A percentile compares a stretch with the other conserved stretches of the same genome.
These are phyloP conservation scores for Tanacetum coccineum DNA, from an alignment of 129 eudicot species.

Conservation along the genomic window DNA sequence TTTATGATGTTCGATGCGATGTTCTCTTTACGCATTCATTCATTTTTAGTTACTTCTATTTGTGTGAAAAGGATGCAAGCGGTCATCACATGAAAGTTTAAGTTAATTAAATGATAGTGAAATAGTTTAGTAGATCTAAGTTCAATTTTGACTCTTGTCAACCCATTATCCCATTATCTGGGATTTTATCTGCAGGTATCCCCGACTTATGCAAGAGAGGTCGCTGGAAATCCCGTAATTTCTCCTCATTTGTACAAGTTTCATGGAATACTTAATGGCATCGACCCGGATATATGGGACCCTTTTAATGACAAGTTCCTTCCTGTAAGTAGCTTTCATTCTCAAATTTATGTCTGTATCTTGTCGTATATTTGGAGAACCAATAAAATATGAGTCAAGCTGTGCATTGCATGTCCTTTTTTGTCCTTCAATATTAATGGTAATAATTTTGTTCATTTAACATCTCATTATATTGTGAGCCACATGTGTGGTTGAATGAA, in stretches of 20 bases:
- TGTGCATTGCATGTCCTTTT: background rate
- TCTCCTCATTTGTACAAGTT: slow-evolving; percentile 89
- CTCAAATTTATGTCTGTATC: background rate
- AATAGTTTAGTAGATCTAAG: background rate
- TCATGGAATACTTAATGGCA: slow-evolving; percentile 95
- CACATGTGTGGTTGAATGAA: too few species aligned
- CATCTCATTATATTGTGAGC: too few species aligned
- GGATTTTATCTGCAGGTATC: slow-evolving; percentile 62
- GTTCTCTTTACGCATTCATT: slow-evolving; percentile 3
- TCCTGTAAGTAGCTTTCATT: slow-evolving; percentile 64
- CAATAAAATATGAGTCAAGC: background rate
- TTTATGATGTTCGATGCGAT: slow-evolving; percentile 1
- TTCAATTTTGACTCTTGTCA: background rate
- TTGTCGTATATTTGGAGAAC: slow-evolving; percentile 5
- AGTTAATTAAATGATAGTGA: background rate
- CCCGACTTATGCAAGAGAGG: slow-evolving; percentile 87
- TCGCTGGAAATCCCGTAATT: slow-evolving; percentile 67
- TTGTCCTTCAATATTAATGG: too few species aligned
- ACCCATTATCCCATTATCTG: background rate
- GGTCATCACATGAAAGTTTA: background rate
- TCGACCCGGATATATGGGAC: slow-evolving; percentile 99
- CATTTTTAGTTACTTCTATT: background rate
- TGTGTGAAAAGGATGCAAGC: background rate
- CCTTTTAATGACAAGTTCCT: slow-evolving; percentile 82
- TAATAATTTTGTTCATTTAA: too few species aligned